Evolutionary conservation across 768 basidiomycete genomes (phyloP).

Genomic region (Sporobolomyces phaffii): DNA sequence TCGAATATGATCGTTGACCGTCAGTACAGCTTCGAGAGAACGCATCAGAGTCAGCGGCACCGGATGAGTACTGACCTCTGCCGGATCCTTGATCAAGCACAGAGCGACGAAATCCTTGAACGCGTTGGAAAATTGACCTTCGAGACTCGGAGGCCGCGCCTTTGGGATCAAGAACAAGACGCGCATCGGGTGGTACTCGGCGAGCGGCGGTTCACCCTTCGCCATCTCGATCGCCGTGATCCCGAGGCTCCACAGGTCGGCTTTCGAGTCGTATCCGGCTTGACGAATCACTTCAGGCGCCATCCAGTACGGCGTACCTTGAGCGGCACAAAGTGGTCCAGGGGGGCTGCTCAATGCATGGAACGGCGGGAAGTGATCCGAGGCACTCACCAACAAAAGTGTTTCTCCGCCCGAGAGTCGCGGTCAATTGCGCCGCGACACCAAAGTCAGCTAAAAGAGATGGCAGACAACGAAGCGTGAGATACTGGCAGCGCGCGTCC

Average conservation of each 20-base stretch:
- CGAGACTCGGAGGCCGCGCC: constrained; percentile 83
- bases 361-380: too few relatives aligned
- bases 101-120: constrained; percentile 90
- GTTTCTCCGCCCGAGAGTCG: constrained; percentile 61
- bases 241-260: constrained; percentile 96
- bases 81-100: constrained; percentile 89
- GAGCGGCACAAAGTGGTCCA: too few relatives aligned
- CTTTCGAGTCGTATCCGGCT: constrained; percentile 90
- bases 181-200: constrained; percentile 97
- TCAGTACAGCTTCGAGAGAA: background rate
- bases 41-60: background rate
- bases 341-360: too few relatives aligned
- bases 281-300: constrained; percentile 97
- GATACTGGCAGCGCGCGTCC: too few relatives aligned
- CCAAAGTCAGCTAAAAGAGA: constrained; percentile 99
- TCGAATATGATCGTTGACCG: constrained; percentile 13
- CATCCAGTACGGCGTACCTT: constrained; percentile 93
- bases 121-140: constrained; percentile 70
- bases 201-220: constrained; percentile 89
- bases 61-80: constrained; percentile 53
- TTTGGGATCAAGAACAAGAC: constrained; percentile 97
- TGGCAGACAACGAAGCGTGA: too few relatives aligned
- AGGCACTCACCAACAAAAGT: constrained; percentile 94
- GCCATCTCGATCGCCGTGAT: constrained; percentile 94
- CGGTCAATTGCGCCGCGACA: constrained; percentile 90